These are phyloP conservation scores for Malassezia pachydermatis DNA, from an alignment of 1,284 basidiomycete species.

Conservation along the genomic window DNA sequence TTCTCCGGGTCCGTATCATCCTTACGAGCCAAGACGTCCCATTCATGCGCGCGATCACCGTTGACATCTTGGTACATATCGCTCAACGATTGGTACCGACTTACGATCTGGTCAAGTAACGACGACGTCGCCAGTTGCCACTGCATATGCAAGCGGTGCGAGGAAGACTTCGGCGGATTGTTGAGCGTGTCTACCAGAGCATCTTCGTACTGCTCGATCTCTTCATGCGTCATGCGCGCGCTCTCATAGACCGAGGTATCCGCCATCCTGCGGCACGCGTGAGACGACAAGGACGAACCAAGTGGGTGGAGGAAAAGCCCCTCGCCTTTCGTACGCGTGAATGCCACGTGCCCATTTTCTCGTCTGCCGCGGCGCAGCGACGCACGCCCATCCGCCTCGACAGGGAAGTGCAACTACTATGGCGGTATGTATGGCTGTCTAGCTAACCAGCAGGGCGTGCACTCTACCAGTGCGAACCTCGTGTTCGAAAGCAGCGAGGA, in stretches of 20 bases:
- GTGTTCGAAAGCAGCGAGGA: conserved; percentile 96
- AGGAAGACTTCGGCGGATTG: conserved; percentile 27
- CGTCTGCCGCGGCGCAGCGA: neutral
- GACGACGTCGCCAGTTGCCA: conserved; percentile 56
- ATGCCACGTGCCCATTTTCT: conserved; percentile 8
- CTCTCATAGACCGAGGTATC: conserved; percentile 76
- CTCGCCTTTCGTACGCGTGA: neutral
- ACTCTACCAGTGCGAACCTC: conserved; percentile 57
- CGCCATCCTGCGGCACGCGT: conserved; percentile 26
- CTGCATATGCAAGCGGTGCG: conserved; percentile 10
- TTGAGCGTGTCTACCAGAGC: conserved; percentile 53
- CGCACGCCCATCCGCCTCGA: neutral
- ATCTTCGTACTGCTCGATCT: conserved; percentile 73
- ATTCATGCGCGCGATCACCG: conserved; percentile 49
- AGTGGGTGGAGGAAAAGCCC: too few relatives aligned
- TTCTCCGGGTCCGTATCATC: conserved; percentile 8
- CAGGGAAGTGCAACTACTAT: conserved; percentile 11
- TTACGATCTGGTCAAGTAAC: conserved; percentile 68
- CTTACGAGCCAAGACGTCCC: conserved; percentile 49
- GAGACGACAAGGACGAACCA: neutral
- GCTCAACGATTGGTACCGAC: conserved; percentile 52
- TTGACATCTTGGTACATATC: conserved; percentile 49
- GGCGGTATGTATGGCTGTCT: conserved; percentile 12
- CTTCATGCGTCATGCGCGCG: conserved; percentile 86
- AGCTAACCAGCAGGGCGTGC: conserved; percentile 3